Evolutionary conservation across 2,329 filamentous ascomycete genomes (phyloP), one percentile per base, ranked within the genome.

Genomic region (Blumeria graminis): DNA sequence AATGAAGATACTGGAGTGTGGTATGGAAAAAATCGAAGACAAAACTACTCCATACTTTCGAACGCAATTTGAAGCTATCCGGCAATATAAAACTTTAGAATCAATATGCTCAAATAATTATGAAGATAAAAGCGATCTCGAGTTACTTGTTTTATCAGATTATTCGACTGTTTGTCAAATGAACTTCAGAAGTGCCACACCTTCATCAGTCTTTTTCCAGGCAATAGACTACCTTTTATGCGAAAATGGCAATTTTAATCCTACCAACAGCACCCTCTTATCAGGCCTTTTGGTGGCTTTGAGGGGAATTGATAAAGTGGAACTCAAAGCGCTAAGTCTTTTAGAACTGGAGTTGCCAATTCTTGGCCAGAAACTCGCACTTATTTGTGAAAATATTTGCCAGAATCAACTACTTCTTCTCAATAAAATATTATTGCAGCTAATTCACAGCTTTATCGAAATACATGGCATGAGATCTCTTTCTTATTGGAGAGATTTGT

Each of bases 281-380:
- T 63, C 71, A 22, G 73, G 74, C 0, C 63, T 86, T 3, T 69
- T 85, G 61, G 69, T 71, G 13, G 80, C 75, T 61, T 67, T 83
- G 51, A 70, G 74, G 55, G 68, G 66, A 1, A 66, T 80, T 16
- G 68, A 69, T 11, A 69, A 73, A 28, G 76, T 81, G 0, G 75
- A 71, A 50, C 69, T 87, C 41, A 74, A 74, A 50, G 77, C 79
- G 45, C 69, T 87, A 52, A 72, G 76, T 48, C 71, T 82, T 16
- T 70, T 87, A 0, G 80, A 84, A 65, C 70, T 72, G 1, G 83
- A 87, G 63, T 68, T 85, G 54, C 78, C 79, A 8, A 70, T 76
- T 3, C 69, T 85, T 58, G 77, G 77, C 9, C 71, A 72, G 48
- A 74, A 78, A 45, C 32, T 67, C 36, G 59, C 63, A 1, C 39